Evolutionary conservation across 208 protist genomes (phyloP), one percentile per base, ranked within the genome.

Genomic region (Kentomonas sorsogonicus): DNA sequence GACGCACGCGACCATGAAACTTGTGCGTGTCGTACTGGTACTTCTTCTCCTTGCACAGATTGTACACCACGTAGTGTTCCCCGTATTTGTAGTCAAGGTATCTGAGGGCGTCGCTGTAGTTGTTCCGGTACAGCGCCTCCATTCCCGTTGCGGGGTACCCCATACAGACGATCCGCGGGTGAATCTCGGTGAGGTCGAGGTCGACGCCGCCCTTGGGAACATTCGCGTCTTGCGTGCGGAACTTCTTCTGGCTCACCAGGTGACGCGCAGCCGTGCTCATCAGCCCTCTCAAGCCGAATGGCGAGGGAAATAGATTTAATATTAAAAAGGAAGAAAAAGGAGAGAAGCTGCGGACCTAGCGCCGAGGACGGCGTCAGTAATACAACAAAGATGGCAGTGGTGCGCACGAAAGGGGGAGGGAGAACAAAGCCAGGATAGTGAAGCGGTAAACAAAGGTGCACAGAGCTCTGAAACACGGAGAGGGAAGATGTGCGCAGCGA

Each of bases 91-190:
- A 71, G 46, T 91, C 76, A 33, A 95, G 67, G 61, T 89, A 91
- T 26, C 74, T 61, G 26, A 88, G n/a, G 1, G 68, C 83, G 23
- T 88, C 84, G 5, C 63, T 36, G 61, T 82, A 83, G 29, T 73
- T 76, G 66, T 99, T 99, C 29, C 97, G 76, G 66, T 97, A 99
- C 1, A 96, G 55, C 13, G 81, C 70, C 59, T 98, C 88, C 29
- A 94, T 34, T 7, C 83, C 86, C 30, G 89, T 68, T 1, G 90
- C 76, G 0, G 96, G 96, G 53, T 89, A 97, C 2, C 95, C 94
- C 94, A 98, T 98, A 27, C 91, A 96, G 27, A 97, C 92, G 15
- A 97, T 83, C 3, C 72, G 65, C 18, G 70, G 54, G 20, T 92
- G 89, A 6, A 97, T 88, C 41, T 92, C 94, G 2, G 75, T 86